Evolutionary conservation across 371 early-diverging fungal genomes (phyloP).

Genomic region (Amoeboaphelidium protococcarum): DNA sequence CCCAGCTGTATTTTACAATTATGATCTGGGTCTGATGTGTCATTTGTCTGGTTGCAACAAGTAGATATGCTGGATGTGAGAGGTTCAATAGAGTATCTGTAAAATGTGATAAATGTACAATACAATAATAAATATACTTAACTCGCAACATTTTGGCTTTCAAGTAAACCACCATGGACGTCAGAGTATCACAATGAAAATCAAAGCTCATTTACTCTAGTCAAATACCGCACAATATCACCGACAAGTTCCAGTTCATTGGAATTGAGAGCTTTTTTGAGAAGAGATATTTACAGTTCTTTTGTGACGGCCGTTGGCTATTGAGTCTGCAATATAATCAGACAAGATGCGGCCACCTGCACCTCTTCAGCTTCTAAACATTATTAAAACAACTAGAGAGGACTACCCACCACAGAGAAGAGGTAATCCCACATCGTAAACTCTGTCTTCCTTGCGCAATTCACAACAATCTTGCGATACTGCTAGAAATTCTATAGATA

Average conservation of each 20-base stretch:
- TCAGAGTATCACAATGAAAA: too few species aligned
- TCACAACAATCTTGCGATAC: slow-evolving; percentile 50
- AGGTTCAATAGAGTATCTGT: too few species aligned
- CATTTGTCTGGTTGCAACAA: too few species aligned
- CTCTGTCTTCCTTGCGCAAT: slow-evolving; percentile 70
- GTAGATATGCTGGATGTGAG: too few species aligned
- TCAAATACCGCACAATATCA: not conserved
- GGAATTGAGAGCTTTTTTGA: slow-evolving; percentile 40
- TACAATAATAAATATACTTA: too few species aligned
- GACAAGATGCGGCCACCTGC: slow-evolving; percentile 50
- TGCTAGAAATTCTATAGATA: slow-evolving; percentile 44
- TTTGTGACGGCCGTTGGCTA: slow-evolving; percentile 35
- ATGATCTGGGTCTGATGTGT: too few species aligned
- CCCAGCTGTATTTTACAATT: too few species aligned
- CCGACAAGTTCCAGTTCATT: slow-evolving; percentile 30
- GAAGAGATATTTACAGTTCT: slow-evolving; percentile 24
- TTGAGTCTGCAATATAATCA: slow-evolving; percentile 58
- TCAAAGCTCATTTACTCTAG: too few species aligned
- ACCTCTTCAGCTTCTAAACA: slow-evolving; percentile 36
- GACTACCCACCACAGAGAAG: slow-evolving; percentile 48
- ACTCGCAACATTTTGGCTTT: too few species aligned
- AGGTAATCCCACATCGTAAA: slow-evolving; percentile 62
- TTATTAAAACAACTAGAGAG: slow-evolving; percentile 44
- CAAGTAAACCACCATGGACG: too few species aligned
- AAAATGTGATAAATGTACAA: too few species aligned